These are phyloP conservation scores for Dactylorhiza incarnata DNA, from an alignment of 106 monocot species.

Conservation along the genomic window DNA sequence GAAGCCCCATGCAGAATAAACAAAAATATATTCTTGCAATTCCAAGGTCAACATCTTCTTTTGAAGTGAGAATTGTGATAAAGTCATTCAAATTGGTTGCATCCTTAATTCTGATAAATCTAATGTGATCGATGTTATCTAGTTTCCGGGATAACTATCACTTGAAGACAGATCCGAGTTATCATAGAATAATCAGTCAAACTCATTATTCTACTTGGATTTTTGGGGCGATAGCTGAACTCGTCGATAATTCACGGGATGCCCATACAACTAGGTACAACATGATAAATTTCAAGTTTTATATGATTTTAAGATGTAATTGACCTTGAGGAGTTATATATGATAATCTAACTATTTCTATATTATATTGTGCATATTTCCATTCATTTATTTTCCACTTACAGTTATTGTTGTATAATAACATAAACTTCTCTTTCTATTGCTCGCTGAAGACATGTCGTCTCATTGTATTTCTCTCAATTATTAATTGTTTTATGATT, in stretches of 20 bases:
- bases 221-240: conserved; percentile 62
- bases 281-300: not conserved
- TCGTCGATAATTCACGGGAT: conserved; percentile 58
- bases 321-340: not conserved
- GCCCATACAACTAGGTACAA: conserved; percentile 41
- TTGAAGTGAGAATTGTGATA: not conserved
- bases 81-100: not conserved
- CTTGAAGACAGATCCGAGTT: conserved; percentile 37
- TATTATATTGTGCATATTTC: not conserved
- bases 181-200: conserved; percentile 42
- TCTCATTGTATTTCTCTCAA: not conserved
- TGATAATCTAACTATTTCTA: not conserved
- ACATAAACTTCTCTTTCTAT: not conserved
- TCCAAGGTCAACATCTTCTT: not conserved
- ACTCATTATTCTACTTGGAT: conserved; percentile 50
- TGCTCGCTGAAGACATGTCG: not conserved
- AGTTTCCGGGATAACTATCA: no score
- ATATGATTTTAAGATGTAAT: not conserved
- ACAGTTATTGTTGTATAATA: not conserved
- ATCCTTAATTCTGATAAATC: no score
- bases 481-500: not conserved
- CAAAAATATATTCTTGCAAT: not conserved
- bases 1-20: not conserved
- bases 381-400: not conserved
- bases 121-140: no score